phyloP scores from a whole-genome alignment of 192 early-diverging fungal genomes.

The Coemansia furcata region DNA sequence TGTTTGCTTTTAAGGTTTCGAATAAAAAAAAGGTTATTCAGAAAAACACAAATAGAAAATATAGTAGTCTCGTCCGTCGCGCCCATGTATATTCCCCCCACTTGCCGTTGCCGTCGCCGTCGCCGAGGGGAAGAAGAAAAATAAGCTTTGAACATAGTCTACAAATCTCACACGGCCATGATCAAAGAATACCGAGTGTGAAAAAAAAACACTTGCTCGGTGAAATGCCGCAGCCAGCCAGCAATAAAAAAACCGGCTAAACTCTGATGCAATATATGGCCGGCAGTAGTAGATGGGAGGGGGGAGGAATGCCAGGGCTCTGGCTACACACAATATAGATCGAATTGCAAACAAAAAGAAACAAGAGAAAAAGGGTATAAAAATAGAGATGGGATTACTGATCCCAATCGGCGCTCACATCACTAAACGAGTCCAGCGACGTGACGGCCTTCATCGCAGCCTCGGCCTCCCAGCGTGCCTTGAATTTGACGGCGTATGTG shows the following conservation, averaged over 20 bases:
- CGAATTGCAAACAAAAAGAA: neutral
- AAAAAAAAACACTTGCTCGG: neutral
- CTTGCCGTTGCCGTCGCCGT: too few relatives aligned
- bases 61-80: neutral
- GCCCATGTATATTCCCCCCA: neutral
- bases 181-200: neutral
- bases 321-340: neutral
- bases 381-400: conserved; percentile 4
- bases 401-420: conserved; percentile 35
- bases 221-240: neutral
- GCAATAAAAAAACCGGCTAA: neutral
- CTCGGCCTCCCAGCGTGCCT: conserved; percentile 46
- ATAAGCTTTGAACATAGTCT: neutral
- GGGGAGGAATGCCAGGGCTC: neutral
- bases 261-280: neutral
- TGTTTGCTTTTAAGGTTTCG: neutral
- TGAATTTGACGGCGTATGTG: conserved; percentile 33
- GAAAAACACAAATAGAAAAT: neutral
- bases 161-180: neutral
- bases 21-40: neutral
- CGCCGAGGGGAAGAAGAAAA: neutral
- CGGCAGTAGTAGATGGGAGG: neutral
- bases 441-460: conserved; percentile 28
- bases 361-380: neutral
- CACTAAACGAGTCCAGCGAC: conserved; percentile 22